These are phyloP conservation scores for Phaffia tasmanica DNA, from an alignment of 768 basidiomycete genomes.

Conservation along the genomic window DNA sequence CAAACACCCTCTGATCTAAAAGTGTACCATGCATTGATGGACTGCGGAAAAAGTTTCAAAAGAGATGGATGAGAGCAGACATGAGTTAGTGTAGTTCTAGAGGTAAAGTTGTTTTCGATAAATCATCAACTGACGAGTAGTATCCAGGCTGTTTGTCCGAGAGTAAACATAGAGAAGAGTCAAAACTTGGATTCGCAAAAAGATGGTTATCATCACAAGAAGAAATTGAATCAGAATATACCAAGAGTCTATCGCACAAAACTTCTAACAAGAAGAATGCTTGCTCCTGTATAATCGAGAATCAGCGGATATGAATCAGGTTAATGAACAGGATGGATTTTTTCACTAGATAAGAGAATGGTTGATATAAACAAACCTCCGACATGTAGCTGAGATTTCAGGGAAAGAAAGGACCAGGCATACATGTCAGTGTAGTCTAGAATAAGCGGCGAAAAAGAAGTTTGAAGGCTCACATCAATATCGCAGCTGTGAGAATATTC, in stretches of 20 bases:
- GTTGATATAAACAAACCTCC: constrained; percentile 49
- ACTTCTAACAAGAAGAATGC: constrained; percentile 95
- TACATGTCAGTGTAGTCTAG: not conserved
- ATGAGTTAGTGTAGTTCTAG: too few species aligned
- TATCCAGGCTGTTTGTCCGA: constrained; percentile 13
- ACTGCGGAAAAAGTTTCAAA: constrained; percentile 39
- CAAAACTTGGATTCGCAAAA: not conserved
- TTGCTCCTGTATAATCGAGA: constrained; percentile 41
- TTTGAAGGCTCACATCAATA: constrained; percentile 57
- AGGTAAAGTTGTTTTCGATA: too few species aligned
- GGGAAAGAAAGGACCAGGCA: not conserved
- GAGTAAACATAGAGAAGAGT: not conserved
- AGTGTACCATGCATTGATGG: constrained; percentile 98
- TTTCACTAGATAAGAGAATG: not conserved
- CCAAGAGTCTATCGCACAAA: constrained; percentile 82
- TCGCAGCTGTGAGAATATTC: constrained; percentile 95
- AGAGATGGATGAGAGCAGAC: not conserved
- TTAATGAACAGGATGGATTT: not conserved
- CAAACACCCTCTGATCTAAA: constrained; percentile 96
- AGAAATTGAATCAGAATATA: constrained; percentile 64
- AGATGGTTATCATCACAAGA: not conserved
- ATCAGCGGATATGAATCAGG: too few species aligned
- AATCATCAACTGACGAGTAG: constrained; percentile 20
- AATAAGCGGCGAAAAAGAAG: too few species aligned
- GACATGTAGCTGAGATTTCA: constrained; percentile 74